Base-by-base conservation (phyloP, 768 basidiomycete species). In the Kwoniella europaea region DNA sequence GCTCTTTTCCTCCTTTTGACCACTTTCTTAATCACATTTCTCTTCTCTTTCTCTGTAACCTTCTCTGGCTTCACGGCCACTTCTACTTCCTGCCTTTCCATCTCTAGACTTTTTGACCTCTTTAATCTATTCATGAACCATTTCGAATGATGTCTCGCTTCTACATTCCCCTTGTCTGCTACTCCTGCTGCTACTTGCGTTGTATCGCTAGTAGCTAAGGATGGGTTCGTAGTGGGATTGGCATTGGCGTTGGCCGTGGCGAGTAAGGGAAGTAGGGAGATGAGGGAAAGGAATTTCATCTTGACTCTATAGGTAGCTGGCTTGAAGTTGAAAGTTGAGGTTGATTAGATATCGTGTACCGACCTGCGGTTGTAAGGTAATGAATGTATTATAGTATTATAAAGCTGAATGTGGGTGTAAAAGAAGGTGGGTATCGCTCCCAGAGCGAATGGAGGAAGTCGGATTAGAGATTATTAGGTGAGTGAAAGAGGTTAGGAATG, bases 211-310 rank as follows among this genome's bases (percentile, higher is more conserved):
- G 61, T 60, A 15, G 63, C 61, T 22, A 63, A 58, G 61, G 63
- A 63, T 2, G 68, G 68, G 42, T 69, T 57, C 2, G 63, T 54
- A 43, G 59, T 50, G n/a, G 68, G 18, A 27, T 42, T 42, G 41
- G 63, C 43, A 27, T 29, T 35, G 22, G 68, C 53, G 9, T 20
- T 58, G 20, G 65, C 65, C 12, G 63, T 58, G 35, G 55, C 62
- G 24, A 70, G 56, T 6, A 70, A 35, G 6, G 68, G 68, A 22
- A 70, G 41, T n/a, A 70, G 55, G 12, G 63, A 41, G 55, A 65
- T 52, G 24, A 70, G 56, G 4, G 68, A 63, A 9, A 70, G 63
- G 27, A 70, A 61, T 27, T 61, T 70, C 68, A 70, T 69, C 54
- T 61, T 68, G 46, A 20, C 18, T 58, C 55, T n/a, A 22, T 10